Evolutionary conservation across 192 early-diverging fungal genomes (phyloP).

Genomic region (Dissophora globulifera): DNA sequence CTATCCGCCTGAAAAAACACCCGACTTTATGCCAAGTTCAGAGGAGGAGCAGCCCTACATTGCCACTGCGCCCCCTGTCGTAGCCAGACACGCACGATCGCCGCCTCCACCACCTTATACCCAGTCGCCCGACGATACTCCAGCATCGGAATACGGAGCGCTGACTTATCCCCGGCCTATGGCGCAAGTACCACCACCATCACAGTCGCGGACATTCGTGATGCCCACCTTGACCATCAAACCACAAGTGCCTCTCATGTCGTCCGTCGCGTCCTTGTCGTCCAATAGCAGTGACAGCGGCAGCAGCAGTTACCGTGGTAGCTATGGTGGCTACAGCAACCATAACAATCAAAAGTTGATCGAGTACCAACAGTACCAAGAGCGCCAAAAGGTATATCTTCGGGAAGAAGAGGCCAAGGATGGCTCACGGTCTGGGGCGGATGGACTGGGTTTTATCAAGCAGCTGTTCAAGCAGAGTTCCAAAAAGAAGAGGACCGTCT

Average conservation of each 20-base stretch:
- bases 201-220: too few relatives aligned
- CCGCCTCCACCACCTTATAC: constrained; percentile 47
- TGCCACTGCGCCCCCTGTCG: constrained; percentile 6
- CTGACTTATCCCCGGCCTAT: not conserved
- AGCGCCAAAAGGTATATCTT: constrained; percentile 31
- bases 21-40: not conserved
- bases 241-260: not conserved
- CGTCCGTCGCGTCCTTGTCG: not conserved
- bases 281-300: not conserved
- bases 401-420: constrained; percentile 8
- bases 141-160: not conserved
- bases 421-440: not conserved
- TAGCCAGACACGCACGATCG: constrained; percentile 16
- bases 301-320: too few relatives aligned
- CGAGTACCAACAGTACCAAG: constrained; percentile 35
- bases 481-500: constrained; percentile 9
- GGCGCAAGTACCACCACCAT: not conserved
- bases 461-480: constrained; percentile 16
- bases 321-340: too few relatives aligned
- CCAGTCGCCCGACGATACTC: constrained; percentile 2
- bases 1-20: constrained; percentile 40
- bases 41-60: constrained; percentile 32
- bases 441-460: constrained; percentile 29
- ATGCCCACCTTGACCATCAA: not conserved
- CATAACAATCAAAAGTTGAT: constrained; percentile 14